Evolutionary conservation across 345 rosid species (phyloP), one percentile per base, ranked within the genome.

Genomic region (Eucalyptus camaldulensis): DNA sequence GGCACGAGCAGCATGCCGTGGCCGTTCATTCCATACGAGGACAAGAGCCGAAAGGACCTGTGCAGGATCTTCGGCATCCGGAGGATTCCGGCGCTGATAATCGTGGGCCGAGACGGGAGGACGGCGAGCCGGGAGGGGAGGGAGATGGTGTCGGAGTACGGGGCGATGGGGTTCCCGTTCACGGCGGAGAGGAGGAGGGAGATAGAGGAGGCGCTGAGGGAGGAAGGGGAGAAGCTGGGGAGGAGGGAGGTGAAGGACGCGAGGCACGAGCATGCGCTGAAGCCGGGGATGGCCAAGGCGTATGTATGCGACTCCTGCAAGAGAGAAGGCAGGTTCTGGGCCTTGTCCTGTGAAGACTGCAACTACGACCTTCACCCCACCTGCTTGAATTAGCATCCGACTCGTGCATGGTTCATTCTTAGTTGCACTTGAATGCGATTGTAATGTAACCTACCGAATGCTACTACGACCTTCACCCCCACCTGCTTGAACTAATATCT

Each of bases 381-480:
- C 47, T 94, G 99, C 91, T 91, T 93, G 80, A 93, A 93, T 88
- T 60, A 29, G n/a, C 1, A 12, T 1, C 31, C 10, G 15, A 60
- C 67, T 60, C 67, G 15, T 60, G 67, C 67, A 11, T 60, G 7
- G 31, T 11, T 27, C 27, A 9, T 24, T 24, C 65, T 58, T 24
- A 58, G 65, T 58, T 58, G 65, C 56, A 19, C 27, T 56, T 8
- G 25, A 2, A 56, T 22, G 60, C 4, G 25, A 54, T 17, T 22
- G 60, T 22, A 21, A 54, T 60, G 67, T 11, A 11, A 25, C n/a
- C 50, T 49, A 49, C 14, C 50, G 50, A 49, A 49, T 49, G 50
- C 50, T 49, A 96, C 90, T 95, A 95, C 72, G 98, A 96, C 83
- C 99, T 95, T 89, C 99, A 96, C 90, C 99, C 99, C 98, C 43